Percentiles rank a stretch among this genome's conserved stretches.
Evolutionary conservation across 805 yeast genomes (phyloP).

Genomic region (Sungouiozyma intestinalis): DNA sequence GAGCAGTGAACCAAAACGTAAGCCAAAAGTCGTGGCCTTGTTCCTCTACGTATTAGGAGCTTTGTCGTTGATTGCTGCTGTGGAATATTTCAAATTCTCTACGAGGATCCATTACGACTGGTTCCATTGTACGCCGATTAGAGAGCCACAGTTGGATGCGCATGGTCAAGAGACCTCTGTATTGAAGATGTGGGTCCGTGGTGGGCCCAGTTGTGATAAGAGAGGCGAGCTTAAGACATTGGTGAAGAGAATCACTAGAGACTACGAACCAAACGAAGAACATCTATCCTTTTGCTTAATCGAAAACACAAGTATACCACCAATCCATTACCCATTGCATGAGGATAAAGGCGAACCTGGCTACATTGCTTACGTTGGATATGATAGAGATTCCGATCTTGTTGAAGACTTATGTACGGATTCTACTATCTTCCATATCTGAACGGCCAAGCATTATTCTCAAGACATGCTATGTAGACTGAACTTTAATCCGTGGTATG

Average conservation of each 20-base stretch:
- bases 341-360: conserved; percentile 29
- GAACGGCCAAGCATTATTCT: neutral
- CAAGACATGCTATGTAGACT: too few relatives aligned
- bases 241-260: conserved; percentile 31
- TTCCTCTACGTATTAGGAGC: conserved; percentile 24
- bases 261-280: conserved; percentile 31
- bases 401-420: conserved; percentile 20
- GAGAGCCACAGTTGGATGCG: conserved; percentile 10
- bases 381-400: conserved; percentile 16
- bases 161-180: conserved; percentile 15
- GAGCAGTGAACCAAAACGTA: conserved; percentile 1
- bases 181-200: conserved; percentile 29
- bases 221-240: conserved; percentile 35
- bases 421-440: conserved; percentile 19
- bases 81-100: conserved; percentile 34
- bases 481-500: neutral
- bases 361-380: conserved; percentile 26
- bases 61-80: conserved; percentile 30
- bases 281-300: conserved; percentile 30
- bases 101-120: conserved; percentile 34
- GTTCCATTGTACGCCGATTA: conserved; percentile 35
- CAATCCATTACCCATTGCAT: conserved; percentile 27
- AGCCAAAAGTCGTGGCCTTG: conserved; percentile 12
- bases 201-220: conserved; percentile 37
- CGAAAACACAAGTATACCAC: conserved; percentile 22